Base-by-base conservation (phyloP, 805 yeast genomes). In the Ogataea parapolymorpha region DNA sequence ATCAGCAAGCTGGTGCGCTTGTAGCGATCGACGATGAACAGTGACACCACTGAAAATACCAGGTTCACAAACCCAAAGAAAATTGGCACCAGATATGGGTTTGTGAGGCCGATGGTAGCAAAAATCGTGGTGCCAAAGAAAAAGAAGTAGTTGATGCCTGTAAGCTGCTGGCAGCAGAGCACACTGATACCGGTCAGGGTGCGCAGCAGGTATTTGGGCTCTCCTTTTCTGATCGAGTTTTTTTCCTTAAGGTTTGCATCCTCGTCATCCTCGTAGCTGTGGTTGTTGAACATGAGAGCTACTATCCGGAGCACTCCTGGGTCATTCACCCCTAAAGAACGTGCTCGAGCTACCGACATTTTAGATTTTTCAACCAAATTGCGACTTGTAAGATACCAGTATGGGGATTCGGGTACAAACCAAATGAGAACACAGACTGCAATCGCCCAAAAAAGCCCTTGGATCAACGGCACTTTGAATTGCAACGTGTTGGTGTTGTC, bases 101-200 rank as follows among this genome's bases (percentile, higher is more conserved):
- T 77, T 10, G 62, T 55, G 32, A 79, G 49, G 10, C 83, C 81
- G 26, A 77, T 77, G 28, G 49, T 45, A 18, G 62, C 59, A 56
- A 82, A 80, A 43, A 81, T 71, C 9, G 74, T 62, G n/a, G 81
- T 74, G 33, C 84, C 82, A 50, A 75, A 81, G 61, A 78, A 80
- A 66, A 82, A 79, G 50, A 81, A 78, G 62, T 78, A 81, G 63
- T 81, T 81, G 40, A 79, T 72, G 45, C 88, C 88, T 24, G 78
- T 70, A 53, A 78, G 68, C 56, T 81, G 87, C 48, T 65, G 70
- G 26, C 62, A 54, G 30, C 54, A 53, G 25, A 57, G 41, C 5
- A 65, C 35, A 3, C 47, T 30, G 28, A 62, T 51, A 1, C 70
- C 70, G 0, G 62, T 54, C 2, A 62, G 14, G 1, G 57, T 49